These are phyloP conservation scores for Kazachstania africana DNA, from an alignment of 805 yeast species.

Conservation along the genomic window DNA sequence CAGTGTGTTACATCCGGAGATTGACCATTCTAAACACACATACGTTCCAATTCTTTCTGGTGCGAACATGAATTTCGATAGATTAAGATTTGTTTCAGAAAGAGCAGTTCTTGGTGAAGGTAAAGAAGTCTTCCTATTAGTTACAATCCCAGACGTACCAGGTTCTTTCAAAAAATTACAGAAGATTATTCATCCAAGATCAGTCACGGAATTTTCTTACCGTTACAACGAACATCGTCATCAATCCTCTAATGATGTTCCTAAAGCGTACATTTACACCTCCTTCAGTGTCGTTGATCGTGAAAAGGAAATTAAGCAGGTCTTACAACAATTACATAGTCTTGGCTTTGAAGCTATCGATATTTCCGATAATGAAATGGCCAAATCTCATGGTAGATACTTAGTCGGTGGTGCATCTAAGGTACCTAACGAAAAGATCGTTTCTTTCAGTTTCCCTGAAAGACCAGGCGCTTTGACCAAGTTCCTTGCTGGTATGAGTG, in stretches of 20 bases:
- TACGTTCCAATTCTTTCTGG: constrained; percentile 86
- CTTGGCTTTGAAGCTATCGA: constrained; percentile 69
- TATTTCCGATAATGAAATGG: constrained; percentile 85
- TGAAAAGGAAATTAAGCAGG: constrained; percentile 55
- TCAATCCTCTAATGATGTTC: constrained; percentile 26
- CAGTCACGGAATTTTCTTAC: constrained; percentile 90
- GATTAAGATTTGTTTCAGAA: constrained; percentile 90
- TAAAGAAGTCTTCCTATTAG: constrained; percentile 82
- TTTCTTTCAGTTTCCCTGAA: constrained; percentile 91
- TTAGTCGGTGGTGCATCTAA: constrained; percentile 84
- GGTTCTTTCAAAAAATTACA: constrained; percentile 81
- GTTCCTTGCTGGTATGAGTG: constrained; percentile 60
- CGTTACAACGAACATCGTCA: constrained; percentile 44
- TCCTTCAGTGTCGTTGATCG: constrained; percentile 78
- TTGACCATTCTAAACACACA: constrained; percentile 56
- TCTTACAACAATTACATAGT: constrained; percentile 45
- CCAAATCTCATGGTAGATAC: constrained; percentile 92
- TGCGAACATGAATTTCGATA: constrained; percentile 96
- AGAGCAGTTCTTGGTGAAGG: constrained; percentile 99
- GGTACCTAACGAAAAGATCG: constrained; percentile 63
- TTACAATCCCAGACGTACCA: constrained; percentile 84
- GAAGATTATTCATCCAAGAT: constrained; percentile 69
- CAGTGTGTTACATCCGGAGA: constrained; percentile 45
- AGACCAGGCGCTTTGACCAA: constrained; percentile 87
- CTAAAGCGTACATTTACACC: constrained; percentile 69